Evolutionary conservation across 2,329 filamentous ascomycete species (phyloP), one percentile per base, ranked within the genome.

Genomic region (Amesomyces nigricolor): DNA sequence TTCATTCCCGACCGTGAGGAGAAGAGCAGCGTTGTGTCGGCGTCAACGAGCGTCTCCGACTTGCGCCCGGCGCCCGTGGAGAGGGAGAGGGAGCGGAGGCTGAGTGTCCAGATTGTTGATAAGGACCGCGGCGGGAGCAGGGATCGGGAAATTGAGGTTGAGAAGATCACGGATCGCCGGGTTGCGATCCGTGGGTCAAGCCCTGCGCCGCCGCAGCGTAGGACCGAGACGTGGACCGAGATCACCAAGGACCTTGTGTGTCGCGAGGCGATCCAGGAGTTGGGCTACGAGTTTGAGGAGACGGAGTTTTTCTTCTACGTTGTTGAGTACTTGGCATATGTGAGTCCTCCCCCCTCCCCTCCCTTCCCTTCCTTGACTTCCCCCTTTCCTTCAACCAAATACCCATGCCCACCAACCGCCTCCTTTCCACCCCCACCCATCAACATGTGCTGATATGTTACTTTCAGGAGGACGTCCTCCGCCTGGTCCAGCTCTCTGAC

Each of bases 171-270:
- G 16, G 82, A 86, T 59, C 73, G 73, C 60, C 75, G 70, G 60
- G 73, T 74, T 61, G 63, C 66, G 19, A 70, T 72, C 54, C 72
- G 71, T 29, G 69, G 66, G 58, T 70, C 59, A 48, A 68, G 62
- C 55, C 72, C 32, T 9, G 32, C 65, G 52, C 65, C 71, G 22
- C 67, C 69, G 6, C 70, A 75, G 19, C 78, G 77, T 50, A 73
- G 79, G 32, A 79, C 81, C 54, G 83, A 87, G 57, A 88, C 95
- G 75, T 97, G 92, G 92, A 99, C 94, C 0, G 94, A 97, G 72
- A 90, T 99, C 64, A 95, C 92, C 45, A 96, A 95, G 73, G 91
- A 96, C 63, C 73, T 97, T 37, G 89, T 97, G 14, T 78, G 86
- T 56, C 84, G 87, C 51, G 91, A 96, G 68, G 94, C 94, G 16